Conservation (phyloP, 768 basidiomycete genomes). For the Pulveroboletus sp. region DNA sequence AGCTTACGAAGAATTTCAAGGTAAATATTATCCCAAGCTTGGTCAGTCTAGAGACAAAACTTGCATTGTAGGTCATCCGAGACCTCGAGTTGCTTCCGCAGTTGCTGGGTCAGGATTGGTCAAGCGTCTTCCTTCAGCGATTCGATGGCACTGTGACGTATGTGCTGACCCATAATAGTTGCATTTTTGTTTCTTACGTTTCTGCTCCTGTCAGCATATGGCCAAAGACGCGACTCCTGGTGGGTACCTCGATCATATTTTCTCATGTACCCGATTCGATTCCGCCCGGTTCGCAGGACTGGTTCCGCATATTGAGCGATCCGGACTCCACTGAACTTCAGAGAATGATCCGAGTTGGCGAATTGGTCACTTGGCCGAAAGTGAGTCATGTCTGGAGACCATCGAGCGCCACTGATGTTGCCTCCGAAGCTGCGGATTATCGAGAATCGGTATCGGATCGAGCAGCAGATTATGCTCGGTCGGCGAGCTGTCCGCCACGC, state of each 20-base stretch:
- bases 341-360: conserved; percentile 84
- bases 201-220: conserved; percentile 55
- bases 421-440: conserved; percentile 83
- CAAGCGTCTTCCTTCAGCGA: conserved; percentile 90
- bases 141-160: conserved; percentile 90
- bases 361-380: conserved; percentile 96
- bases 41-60: background rate
- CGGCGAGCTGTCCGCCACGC: conserved; percentile 66
- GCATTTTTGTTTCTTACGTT: conserved; percentile 21
- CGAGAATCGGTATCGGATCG: conserved; percentile 82
- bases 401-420: conserved; percentile 9
- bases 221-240: conserved; percentile 79
- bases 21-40: conserved; percentile 25
- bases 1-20: conserved; percentile 96
- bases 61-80: conserved; percentile 67
- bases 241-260: conserved; percentile 32
- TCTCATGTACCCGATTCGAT: background rate
- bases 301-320: conserved; percentile 81
- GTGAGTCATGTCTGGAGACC: conserved; percentile 37
- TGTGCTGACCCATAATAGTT: conserved; percentile 29
- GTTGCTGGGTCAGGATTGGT: conserved; percentile 93
- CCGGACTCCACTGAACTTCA: conserved; percentile 77
- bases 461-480: conserved; percentile 79
- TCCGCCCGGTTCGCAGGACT: conserved; percentile 54
- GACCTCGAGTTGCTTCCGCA: conserved; percentile 96